phyloP scores from a whole-genome alignment of 2,329 filamentous ascomycete species.

The Aplosporella prunicola region DNA sequence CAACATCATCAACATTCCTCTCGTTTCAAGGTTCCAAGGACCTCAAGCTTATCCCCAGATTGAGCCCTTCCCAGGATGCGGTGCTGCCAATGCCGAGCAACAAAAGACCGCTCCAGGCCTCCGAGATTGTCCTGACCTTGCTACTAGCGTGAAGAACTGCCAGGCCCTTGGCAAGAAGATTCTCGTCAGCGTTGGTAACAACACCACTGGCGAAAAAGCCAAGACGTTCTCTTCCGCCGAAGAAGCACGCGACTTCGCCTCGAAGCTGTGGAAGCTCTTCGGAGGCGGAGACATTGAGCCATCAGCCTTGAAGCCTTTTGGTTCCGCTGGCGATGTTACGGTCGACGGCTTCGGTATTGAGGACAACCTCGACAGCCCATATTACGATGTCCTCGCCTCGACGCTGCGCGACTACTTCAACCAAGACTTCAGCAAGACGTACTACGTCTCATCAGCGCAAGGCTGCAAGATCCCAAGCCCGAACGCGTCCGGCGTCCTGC shows the following conservation, averaged over 20 bases:
- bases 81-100: conserved; percentile 23
- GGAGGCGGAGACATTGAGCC: not conserved
- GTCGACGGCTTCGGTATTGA: not conserved
- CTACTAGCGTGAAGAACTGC: conserved; percentile 25
- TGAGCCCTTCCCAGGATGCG: conserved; percentile 27
- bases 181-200: conserved; percentile 28
- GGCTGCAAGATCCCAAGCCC: not conserved
- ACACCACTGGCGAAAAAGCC: not conserved
- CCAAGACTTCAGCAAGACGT: not conserved
- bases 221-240: not conserved
- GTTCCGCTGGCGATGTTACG: not conserved
- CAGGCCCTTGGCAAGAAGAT: conserved; percentile 32
- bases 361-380: not conserved
- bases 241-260: not conserved
- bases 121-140: conserved; percentile 29
- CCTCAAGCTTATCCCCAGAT: conserved; percentile 24
- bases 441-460: not conserved
- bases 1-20: conserved; percentile 30
- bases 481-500: not conserved
- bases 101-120: conserved; percentile 27
- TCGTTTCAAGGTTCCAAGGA: conserved; percentile 25
- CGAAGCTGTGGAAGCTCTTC: not conserved
- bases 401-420: not conserved
- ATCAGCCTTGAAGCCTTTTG: too few species aligned
- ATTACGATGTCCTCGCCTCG: not conserved